phyloP scores from a whole-genome alignment of 2,329 filamentous ascomycete genomes.

The Epichloe gansuensis region DNA sequence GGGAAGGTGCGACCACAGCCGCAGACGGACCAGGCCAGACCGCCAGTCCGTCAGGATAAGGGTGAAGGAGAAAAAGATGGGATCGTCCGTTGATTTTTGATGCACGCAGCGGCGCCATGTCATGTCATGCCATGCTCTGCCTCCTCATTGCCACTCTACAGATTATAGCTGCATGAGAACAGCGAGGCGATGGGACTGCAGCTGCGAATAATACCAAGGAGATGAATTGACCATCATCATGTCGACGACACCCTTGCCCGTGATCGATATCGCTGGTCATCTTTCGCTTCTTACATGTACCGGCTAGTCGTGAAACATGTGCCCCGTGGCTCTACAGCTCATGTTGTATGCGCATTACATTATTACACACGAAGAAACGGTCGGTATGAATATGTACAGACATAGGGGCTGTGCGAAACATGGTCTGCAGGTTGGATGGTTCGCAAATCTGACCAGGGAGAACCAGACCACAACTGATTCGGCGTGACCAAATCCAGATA shows the following conservation, averaged over 20 bases:
- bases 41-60: not conserved
- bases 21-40: not conserved
- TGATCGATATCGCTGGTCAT: not conserved
- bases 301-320: not conserved
- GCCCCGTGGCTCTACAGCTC: not conserved
- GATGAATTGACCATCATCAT: not conserved
- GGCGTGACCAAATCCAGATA: no score
- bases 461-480: no score
- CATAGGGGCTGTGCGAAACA: no score
- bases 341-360: not conserved
- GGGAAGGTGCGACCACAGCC: conserved; percentile 1
- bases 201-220: not conserved
- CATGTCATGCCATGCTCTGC: no score
- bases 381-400: no score
- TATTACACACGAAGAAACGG: not conserved
- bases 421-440: no score
- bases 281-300: not conserved
- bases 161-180: not conserved
- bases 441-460: not conserved
- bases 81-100: no score
- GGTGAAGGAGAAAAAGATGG: not conserved
- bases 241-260: not conserved
- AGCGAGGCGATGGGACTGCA: not conserved
- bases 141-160: no score
- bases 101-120: no score